These are phyloP conservation scores for Boletus tylopilopsis DNA, from an alignment of 768 basidiomycete species.

Conservation along the genomic window DNA sequence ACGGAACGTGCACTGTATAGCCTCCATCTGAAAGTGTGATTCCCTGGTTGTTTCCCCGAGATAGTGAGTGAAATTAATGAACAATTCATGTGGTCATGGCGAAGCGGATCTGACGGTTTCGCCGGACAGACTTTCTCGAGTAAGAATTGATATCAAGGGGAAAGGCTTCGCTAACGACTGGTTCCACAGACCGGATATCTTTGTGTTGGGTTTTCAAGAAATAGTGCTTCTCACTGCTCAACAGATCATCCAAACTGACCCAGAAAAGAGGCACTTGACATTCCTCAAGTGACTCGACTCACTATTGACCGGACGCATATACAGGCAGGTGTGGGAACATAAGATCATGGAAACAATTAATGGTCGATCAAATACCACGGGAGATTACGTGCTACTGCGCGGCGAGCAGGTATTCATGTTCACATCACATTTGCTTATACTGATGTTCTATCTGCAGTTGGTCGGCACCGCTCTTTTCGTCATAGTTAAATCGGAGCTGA, in stretches of 20 bases:
- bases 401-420: constrained; percentile 74
- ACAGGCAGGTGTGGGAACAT: constrained; percentile 85
- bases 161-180: constrained; percentile 24
- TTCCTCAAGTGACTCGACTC: neutral
- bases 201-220: constrained; percentile 92
- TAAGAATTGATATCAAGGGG: constrained; percentile 6
- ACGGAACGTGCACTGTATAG: constrained; percentile 33
- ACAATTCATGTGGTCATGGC: neutral
- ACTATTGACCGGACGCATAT: neutral
- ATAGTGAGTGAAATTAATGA: constrained; percentile 47
- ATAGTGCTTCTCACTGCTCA: constrained; percentile 97
- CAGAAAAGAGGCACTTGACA: constrained; percentile 74
- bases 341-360: constrained; percentile 79
- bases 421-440: neutral
- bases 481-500: constrained; percentile 73
- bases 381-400: constrained; percentile 79
- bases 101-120: neutral
- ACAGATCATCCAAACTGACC: constrained; percentile 94
- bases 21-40: constrained; percentile 77
- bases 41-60: constrained; percentile 86
- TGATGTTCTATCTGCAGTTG: constrained; percentile 46
- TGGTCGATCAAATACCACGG: constrained; percentile 59
- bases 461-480: constrained; percentile 93
- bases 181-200: constrained; percentile 72
- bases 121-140: constrained; percentile 16